Base-by-base conservation (phyloP, 1,284 basidiomycete species). In the Ceratobasidium theobromae region DNA sequence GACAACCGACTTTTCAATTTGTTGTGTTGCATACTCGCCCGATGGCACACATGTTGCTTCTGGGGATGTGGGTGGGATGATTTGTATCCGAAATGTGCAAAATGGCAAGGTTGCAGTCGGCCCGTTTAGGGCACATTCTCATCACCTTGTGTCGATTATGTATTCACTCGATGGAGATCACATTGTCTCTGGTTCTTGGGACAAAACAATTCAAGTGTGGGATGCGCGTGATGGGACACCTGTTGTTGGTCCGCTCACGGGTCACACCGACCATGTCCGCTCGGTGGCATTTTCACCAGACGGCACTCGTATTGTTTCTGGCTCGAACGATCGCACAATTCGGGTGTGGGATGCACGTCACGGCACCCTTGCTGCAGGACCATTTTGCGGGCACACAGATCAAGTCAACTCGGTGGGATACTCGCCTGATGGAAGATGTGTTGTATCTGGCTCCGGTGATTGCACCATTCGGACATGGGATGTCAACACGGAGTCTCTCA, bases 201-300 rank as follows among this genome's bases (percentile, higher is more conserved):
- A n/a, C n/a, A n/a, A n/a, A n/a, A n/a, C n/a, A n/a, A n/a, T n/a
- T n/a, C n/a, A n/a, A n/a, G n/a, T n/a, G n/a, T n/a, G n/a, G n/a
- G n/a, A n/a, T n/a, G n/a, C n/a, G n/a, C n/a, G n/a, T n/a, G n/a
- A n/a, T n/a, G n/a, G n/a, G n/a, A n/a, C 28, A 46, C 38, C 16
- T 25, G 14, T 28, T 16, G 30, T 30, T n/a, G 60, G 43, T 6
- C 48, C 62, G 6, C 25, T 67, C 16, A 51, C 67, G n/a, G 53
- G 65, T 3, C 67, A 68, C 48, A 67, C 67, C 21, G 14, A 27
- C 33, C 4, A 18, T 2, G 64, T 68, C 16, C 14, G 6, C 4
- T 57, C 33, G n/a, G 52, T 57, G n/a, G 35, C 52, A 23, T 66
- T 67, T 21, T 68, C 67, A 2, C 62, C 41, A 9, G 52, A 68